Conservation (phyloP, 2,329 filamentous ascomycete genomes). For the Fusarium graminum region DNA sequence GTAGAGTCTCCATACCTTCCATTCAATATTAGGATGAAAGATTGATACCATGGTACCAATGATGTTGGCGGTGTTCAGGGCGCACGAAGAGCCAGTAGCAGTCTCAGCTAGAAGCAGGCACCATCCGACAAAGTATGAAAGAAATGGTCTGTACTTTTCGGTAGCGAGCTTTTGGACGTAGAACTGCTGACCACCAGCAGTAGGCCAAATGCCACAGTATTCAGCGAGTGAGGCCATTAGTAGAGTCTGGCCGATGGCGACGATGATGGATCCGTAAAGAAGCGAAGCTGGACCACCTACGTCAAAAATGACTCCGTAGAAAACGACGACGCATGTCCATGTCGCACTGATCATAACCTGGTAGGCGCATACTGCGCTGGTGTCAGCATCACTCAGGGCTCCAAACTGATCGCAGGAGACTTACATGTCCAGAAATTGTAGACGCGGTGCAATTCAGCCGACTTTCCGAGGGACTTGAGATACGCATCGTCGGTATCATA, state of each 20-base stretch:
- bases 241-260: constrained; percentile 16
- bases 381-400: background rate
- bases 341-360: constrained; percentile 32
- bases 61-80: constrained; percentile 25
- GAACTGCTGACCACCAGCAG: constrained; percentile 21
- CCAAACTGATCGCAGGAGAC: rapidly evolving
- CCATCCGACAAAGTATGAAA: constrained; percentile 26
- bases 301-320: constrained; percentile 26
- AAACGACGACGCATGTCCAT: constrained; percentile 30
- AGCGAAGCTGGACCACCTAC: constrained; percentile 18
- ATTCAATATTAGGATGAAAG: constrained; percentile 19
- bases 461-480: constrained; percentile 22
- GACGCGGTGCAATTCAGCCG: constrained; percentile 17
- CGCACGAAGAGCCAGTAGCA: constrained; percentile 10
- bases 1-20: constrained; percentile 9
- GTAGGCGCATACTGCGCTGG: constrained; percentile 20
- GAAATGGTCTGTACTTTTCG: background rate
- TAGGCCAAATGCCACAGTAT: constrained; percentile 23
- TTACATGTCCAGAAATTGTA: constrained; percentile 30
- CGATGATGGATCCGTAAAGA: constrained; percentile 28
- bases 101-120: constrained; percentile 18
- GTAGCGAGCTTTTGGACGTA: constrained; percentile 11
- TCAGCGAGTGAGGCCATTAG: constrained; percentile 31
- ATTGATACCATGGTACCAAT: constrained; percentile 10
- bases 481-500: constrained; percentile 11